Conservation (phyloP, 2,329 filamentous ascomycete genomes). For the Aspergillus fijiensis region DNA sequence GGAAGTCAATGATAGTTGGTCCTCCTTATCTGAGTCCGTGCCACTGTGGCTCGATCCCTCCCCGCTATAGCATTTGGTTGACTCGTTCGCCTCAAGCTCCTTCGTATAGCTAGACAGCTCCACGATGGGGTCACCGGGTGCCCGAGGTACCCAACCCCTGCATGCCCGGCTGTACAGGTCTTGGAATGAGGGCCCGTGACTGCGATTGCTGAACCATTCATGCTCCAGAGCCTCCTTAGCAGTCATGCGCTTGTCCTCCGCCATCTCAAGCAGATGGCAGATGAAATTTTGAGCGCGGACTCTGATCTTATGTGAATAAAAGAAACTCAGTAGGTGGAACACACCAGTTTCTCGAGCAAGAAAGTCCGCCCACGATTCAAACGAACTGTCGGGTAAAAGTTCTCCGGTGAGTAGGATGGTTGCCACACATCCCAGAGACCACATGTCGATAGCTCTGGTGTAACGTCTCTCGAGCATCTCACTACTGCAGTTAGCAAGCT, state of each 20-base stretch:
- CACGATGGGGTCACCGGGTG: too few species aligned
- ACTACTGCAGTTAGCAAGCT: conserved; percentile 22
- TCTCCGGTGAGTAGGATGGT: conserved; percentile 53
- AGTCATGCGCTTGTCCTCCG: conserved; percentile 53
- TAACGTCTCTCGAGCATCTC: conserved; percentile 46
- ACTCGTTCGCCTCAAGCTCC: too few species aligned
- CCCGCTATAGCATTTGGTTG: too few species aligned
- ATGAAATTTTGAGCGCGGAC: conserved; percentile 55
- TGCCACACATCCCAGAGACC: conserved; percentile 60
- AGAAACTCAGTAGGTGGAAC: conserved; percentile 43
- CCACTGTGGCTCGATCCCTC: too few species aligned
- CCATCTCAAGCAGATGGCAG: conserved; percentile 49
- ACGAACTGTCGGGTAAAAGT: conserved; percentile 46
- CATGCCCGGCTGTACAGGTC: conserved; percentile 52
- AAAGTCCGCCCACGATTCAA: conserved; percentile 24
- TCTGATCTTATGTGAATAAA: conserved; percentile 44
- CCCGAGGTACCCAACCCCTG: conserved; percentile 51
- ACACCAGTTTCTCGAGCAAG: conserved; percentile 46
- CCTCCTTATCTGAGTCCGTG: too few species aligned
- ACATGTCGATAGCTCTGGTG: conserved; percentile 60
- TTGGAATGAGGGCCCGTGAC: conserved; percentile 49
- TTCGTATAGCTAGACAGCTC: too few species aligned
- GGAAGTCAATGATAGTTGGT: too few species aligned
- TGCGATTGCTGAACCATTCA: conserved; percentile 56
- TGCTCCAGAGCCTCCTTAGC: conserved; percentile 55